Evolutionary conservation across 768 basidiomycete species (phyloP).

Genomic region (Steccherinum ochraceum): DNA sequence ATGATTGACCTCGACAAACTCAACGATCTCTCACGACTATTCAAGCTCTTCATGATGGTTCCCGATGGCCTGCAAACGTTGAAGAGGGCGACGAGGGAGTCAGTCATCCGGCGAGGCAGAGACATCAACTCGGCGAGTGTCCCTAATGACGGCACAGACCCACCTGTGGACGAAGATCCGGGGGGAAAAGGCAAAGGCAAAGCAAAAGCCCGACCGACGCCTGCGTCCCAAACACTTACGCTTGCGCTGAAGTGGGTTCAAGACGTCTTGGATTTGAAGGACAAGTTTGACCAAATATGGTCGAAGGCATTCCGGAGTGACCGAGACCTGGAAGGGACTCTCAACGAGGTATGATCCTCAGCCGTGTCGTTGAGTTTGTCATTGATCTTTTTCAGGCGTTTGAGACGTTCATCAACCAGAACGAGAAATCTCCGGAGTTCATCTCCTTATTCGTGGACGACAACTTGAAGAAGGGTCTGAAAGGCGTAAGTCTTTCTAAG

Average conservation of each 20-base stretch:
- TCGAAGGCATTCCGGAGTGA: constrained; percentile 63
- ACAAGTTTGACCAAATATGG: constrained; percentile 81
- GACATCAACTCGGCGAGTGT: constrained; percentile 62
- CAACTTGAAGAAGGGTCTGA: constrained; percentile 88
- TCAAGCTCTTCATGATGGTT: constrained; percentile 65
- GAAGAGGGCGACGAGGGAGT: constrained; percentile 62
- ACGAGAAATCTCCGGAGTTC: constrained; percentile 85
- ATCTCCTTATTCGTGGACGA: constrained; percentile 97
- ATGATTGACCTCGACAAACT: constrained; percentile 82
- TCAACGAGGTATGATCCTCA: constrained; percentile 66
- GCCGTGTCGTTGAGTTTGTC: not conserved
- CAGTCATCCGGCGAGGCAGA: constrained; percentile 66
- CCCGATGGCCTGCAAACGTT: constrained; percentile 60
- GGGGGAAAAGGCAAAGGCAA: constrained; percentile 47
- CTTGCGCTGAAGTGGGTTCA: constrained; percentile 91
- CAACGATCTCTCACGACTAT: constrained; percentile 74
- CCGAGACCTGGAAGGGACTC: constrained; percentile 67
- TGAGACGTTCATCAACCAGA: constrained; percentile 82
- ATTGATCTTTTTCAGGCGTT: constrained; percentile 60
- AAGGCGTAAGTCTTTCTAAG: constrained; percentile 60
- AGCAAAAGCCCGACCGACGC: constrained; percentile 33
- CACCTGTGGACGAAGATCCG: constrained; percentile 27
- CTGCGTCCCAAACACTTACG: constrained; percentile 40
- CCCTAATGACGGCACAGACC: constrained; percentile 32
- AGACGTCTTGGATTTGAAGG: constrained; percentile 84